These are phyloP conservation scores for Aciculosporium take DNA, from an alignment of 2,329 filamentous ascomycete species.

Conservation along the genomic window DNA sequence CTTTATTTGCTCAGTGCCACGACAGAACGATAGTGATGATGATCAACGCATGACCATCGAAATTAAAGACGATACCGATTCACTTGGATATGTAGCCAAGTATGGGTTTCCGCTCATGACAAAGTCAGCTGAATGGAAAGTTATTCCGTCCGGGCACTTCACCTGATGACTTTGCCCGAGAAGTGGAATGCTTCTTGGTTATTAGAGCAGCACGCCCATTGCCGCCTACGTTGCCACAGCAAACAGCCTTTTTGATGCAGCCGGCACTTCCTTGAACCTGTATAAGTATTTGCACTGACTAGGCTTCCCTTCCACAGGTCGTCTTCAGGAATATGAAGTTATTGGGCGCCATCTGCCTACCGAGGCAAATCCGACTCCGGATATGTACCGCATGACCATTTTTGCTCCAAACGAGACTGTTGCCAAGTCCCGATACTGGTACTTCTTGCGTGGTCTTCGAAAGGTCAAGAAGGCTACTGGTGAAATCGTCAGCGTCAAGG, in stretches of 20 bases:
- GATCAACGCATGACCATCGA: not conserved
- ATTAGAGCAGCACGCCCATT: not conserved
- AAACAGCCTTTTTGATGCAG: no score
- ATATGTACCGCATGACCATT: conserved; percentile 99
- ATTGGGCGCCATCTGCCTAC: conserved; percentile 98
- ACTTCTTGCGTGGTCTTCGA: conserved; percentile 97
- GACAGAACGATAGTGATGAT: not conserved
- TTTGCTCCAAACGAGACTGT: conserved; percentile 97
- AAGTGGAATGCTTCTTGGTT: not conserved
- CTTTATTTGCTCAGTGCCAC: conserved; percentile 5
- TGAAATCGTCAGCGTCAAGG: conserved; percentile 95
- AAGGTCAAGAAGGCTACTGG: conserved; percentile 99
- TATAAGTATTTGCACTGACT: not conserved
- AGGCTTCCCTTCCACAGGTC: conserved; percentile 49
- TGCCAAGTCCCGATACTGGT: conserved; percentile 99
- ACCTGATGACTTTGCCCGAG: no score
- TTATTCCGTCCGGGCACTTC: no score
- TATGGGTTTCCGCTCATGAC: not conserved
- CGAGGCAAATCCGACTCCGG: conserved; percentile 91
- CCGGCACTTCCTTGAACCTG: no score
- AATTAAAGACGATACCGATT: not conserved
- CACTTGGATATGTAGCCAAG: not conserved
- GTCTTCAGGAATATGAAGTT: conserved; percentile 99
- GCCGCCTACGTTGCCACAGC: not conserved
- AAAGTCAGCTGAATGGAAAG: not conserved